A percentile compares a stretch with the other conserved stretches of the same genome.
Conservation (phyloP, 2,329 filamentous ascomycete species). For the Helminthosporium solani region DNA sequence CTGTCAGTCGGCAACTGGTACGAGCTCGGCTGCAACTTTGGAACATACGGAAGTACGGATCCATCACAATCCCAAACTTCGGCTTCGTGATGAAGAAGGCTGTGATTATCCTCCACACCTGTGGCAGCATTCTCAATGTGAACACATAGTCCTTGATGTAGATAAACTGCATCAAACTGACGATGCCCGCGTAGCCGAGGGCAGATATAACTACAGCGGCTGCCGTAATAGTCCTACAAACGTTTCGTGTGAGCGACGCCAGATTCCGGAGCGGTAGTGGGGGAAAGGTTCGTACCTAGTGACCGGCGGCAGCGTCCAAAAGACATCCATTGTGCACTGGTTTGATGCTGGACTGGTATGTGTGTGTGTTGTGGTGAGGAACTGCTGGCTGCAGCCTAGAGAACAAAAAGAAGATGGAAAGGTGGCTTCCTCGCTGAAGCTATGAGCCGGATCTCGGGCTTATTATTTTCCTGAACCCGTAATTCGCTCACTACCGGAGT, state of each 20-base stretch:
- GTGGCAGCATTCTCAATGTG: constrained; percentile 53
- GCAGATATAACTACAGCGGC: constrained; percentile 64
- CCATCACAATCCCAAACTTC: constrained; percentile 62
- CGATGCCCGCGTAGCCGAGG: constrained; percentile 58
- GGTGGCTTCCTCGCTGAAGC: constrained; percentile 23
- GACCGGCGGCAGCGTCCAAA: constrained; percentile 66
- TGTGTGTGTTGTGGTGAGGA: constrained; percentile 26
- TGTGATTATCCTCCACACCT: constrained; percentile 61
- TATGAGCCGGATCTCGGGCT: not conserved
- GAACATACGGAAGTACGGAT: constrained; percentile 68
- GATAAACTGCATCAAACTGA: constrained; percentile 55
- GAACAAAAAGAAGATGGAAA: constrained; percentile 20
- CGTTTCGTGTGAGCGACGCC: constrained; percentile 51
- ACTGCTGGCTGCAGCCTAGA: constrained; percentile 38
- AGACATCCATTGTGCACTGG: constrained; percentile 55
- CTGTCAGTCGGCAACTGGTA: constrained; percentile 29
- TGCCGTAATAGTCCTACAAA: constrained; percentile 65
- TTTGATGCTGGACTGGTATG: constrained; percentile 16
- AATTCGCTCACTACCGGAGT: not conserved
- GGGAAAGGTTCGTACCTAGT: constrained; percentile 55
- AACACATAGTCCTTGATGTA: constrained; percentile 58
- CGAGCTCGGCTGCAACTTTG: not conserved
- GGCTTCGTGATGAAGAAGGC: constrained; percentile 61
- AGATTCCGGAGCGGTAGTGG: not conserved
- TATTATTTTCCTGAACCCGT: not conserved